Percentiles rank a stretch among this genome's conserved stretches.
phyloP scores from a whole-genome alignment of 768 basidiomycete genomes.

The Chlorophyllum brunneum region DNA sequence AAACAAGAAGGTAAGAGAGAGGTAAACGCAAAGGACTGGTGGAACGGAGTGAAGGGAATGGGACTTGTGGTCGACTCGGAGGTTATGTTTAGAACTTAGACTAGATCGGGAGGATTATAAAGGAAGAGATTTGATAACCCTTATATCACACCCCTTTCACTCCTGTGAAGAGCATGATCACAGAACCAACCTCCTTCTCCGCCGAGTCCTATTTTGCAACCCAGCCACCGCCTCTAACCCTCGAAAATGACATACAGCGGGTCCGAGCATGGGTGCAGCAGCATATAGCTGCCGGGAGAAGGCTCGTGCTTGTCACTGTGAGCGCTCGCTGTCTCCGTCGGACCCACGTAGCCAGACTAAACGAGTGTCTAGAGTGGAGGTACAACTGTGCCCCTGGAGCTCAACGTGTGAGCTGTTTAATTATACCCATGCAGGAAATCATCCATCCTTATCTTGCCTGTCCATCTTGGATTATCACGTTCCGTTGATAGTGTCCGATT shows the following conservation, averaged over 20 bases:
- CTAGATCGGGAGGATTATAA: not conserved
- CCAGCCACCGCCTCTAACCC: constrained; percentile 70
- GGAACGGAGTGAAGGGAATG: constrained; percentile 57
- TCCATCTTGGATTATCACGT: not conserved
- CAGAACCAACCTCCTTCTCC: constrained; percentile 56
- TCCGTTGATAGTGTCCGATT: constrained; percentile 78
- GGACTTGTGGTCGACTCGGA: constrained; percentile 7
- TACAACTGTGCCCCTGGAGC: constrained; percentile 95
- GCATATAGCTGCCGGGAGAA: constrained; percentile 61
- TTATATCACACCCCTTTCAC: not conserved
- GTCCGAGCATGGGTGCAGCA: constrained; percentile 67
- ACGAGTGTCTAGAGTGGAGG: constrained; percentile 77
- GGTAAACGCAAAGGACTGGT: constrained; percentile 65
- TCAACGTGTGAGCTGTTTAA: constrained; percentile 85
- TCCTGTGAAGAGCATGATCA: constrained; percentile 20
- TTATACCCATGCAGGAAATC: constrained; percentile 19
- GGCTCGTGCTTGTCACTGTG: constrained; percentile 93
- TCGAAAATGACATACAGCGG: constrained; percentile 61
- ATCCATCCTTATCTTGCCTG: constrained; percentile 1
- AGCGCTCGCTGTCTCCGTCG: constrained; percentile 24
- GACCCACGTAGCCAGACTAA: not conserved
- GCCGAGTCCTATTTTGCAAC: constrained; percentile 90
- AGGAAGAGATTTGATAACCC: constrained; percentile 10
- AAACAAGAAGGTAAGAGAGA: constrained; percentile 59
- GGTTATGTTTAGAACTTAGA: constrained; percentile 6